Conservation (phyloP, 2,329 filamentous ascomycete species). For the Diaporthe longicolla region DNA sequence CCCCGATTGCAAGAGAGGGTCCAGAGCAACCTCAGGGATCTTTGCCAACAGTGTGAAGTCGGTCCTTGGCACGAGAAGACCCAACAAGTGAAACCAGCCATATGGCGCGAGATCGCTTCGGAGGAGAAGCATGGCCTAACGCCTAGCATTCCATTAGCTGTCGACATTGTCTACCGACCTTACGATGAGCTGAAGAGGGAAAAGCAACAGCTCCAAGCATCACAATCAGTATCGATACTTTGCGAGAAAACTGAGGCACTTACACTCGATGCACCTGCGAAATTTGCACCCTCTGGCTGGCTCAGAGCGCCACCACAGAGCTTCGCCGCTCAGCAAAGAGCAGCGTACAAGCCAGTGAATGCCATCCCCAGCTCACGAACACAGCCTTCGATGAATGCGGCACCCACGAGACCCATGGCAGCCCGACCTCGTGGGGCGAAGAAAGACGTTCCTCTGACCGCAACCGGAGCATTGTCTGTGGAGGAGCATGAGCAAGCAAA, state of each 20-base stretch:
- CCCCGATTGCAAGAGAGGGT: conserved; percentile 61
- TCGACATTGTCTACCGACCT: conserved; percentile 74
- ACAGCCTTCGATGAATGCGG: conserved; percentile 52
- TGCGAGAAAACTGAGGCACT: conserved; percentile 53
- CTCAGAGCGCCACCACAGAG: conserved; percentile 72
- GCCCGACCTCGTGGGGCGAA: conserved; percentile 47
- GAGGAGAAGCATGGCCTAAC: conserved; percentile 77
- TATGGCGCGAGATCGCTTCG: conserved; percentile 77
- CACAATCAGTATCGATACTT: conserved; percentile 39
- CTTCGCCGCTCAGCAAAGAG: conserved; percentile 76
- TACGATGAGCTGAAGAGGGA: conserved; percentile 74
- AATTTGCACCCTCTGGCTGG: conserved; percentile 56
- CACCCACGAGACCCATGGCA: conserved; percentile 46
- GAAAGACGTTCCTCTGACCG: conserved; percentile 44
- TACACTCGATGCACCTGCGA: conserved; percentile 36
- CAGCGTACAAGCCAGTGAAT: conserved; percentile 63
- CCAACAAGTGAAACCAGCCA: conserved; percentile 63
- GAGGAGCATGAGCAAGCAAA: conserved; percentile 46
- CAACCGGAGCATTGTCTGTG: conserved; percentile 42
- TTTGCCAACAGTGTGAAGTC: conserved; percentile 72
- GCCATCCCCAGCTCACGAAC: conserved; percentile 49
- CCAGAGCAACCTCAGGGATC: conserved; percentile 66
- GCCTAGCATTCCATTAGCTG: conserved; percentile 72
- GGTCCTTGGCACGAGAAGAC: conserved; percentile 67
- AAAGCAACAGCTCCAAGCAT: conserved; percentile 47